Evolutionary conservation across 306 rosid genomes (phyloP), one percentile per base, ranked within the genome.

Genomic region (Vigna nakashimae): DNA sequence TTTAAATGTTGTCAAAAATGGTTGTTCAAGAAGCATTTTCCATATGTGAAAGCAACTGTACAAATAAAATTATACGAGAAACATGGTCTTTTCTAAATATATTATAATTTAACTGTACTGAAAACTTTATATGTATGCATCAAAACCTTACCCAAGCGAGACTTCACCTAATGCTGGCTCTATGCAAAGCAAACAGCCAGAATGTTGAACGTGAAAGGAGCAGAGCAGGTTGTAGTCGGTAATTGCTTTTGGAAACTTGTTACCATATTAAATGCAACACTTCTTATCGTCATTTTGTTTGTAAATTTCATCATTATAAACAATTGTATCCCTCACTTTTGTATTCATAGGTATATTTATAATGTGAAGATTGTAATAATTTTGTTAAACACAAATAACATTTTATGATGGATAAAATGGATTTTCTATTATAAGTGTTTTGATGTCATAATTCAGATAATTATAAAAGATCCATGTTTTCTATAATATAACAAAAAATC

Each of bases 141-240:
- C 2, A 1, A 49, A 49, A 49, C 17, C 14, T 49, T 50, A 53
- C 14, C 30, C 6, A 55, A 55, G 28, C 9, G 30, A 13, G 30
- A 13, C 11, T 59, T 10, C 65, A 59, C 65, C 65, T 59, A 59
- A 5, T 8, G 36, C n/a, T 28, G 18, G 42, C 65, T 26, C 38
- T 24, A 26, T 4, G 8, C 1, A 57, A 22, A 57, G 36, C 63
- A 22, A 57, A 57, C n/a, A 57, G 34, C 58, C 49, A 75, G 48
- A 17, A 4, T 30, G 60, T 74, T 34, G 66, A 48, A 17, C 11
- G 42, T 32, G 15, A 56, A 12, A 63, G 68, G 34, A 17, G 58
- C 74, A 72, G 36, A 17, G 59, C 69, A 72, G 79, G 62, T 80
- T 42, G 74, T 53, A 73, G 75, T 38, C 26, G 84, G 65, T 73